Evolutionary conservation across 352 stramenopile genomes (phyloP), one percentile per base, ranked within the genome.

Genomic region (Pythium apleroticum): DNA sequence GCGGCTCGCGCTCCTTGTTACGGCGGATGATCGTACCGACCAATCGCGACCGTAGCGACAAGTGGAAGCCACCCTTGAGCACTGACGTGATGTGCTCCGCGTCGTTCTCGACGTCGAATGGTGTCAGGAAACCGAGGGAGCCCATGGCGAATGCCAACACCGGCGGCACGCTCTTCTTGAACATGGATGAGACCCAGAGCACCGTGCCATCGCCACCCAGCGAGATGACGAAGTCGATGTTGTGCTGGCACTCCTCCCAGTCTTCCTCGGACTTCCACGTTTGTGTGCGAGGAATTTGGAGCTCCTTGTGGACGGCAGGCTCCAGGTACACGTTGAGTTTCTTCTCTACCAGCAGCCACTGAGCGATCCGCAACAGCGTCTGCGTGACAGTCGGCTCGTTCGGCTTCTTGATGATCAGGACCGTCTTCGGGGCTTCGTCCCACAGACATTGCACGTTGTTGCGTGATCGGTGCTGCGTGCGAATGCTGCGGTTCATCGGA

Each of bases 41-140:
- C 30, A 96, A 68, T 2, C 88, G 79, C 22, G 86, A 93, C 52
- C 88, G 81, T 35, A 96, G 52, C 22, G 86, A 95, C 74, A 96
- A 81, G 64, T 91, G 89, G 46, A 96, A 95, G 15, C 85, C 88
- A 5, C 88, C 88, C 24, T 89, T 82, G 31, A 95, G 90, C 46
- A 94, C 76, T 46, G 67, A 80, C 43, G 71, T 86, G 43, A 96
- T 71, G 60, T 93, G 77, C 27, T 95, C 84, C 45, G 81, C 65
- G 33, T 78, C 80, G 24, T 84, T 77, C 0, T 86, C 73, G 4
- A 85, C 75, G 45, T 96, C 76, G 76, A 99, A 99, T 4, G 93
- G 91, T 31, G 97, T 98, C 25, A 99, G 80, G 66, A 99, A 99
- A 2, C 97, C 97, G 17, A 99, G 75, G 54, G 89, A 98, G 27